These are phyloP conservation scores for Neonectria ditissima DNA, from an alignment of 2,329 filamentous ascomycete species.

Conservation along the genomic window DNA sequence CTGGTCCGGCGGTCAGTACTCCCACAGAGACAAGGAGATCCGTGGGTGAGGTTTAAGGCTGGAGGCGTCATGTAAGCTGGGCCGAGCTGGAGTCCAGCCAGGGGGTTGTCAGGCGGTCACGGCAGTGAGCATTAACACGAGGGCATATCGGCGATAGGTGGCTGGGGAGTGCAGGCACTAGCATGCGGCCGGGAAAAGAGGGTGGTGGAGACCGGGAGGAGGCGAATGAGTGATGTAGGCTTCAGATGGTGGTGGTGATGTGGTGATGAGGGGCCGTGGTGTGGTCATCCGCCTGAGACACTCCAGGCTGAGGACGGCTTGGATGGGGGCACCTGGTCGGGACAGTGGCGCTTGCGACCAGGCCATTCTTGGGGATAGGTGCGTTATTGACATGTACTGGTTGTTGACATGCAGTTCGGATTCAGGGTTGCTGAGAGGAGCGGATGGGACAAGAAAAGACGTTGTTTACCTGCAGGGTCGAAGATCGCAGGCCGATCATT, in stretches of 20 bases:
- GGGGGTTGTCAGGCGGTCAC: constrained; percentile 27
- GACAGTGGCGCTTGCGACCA: constrained; percentile 33
- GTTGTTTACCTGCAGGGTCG: constrained; percentile 21
- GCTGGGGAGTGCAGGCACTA: constrained; percentile 23
- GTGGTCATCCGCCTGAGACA: constrained; percentile 47
- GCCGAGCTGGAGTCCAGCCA: constrained; percentile 8
- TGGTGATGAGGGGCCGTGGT: constrained; percentile 29
- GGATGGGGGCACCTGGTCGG: constrained; percentile 29
- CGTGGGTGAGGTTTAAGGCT: constrained; percentile 8
- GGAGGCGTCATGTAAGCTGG: constrained; percentile 16
- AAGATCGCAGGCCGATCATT: constrained; percentile 19
- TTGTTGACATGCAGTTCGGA: constrained; percentile 2
- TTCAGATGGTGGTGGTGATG: constrained; percentile 34
- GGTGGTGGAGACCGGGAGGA: constrained; percentile 31
- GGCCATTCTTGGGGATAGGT: constrained; percentile 22
- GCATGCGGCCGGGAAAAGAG: constrained; percentile 28
- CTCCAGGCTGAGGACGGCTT: constrained; percentile 35
- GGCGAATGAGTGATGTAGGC: constrained; percentile 35
- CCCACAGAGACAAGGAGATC: constrained; percentile 9
- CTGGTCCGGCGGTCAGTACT: constrained; percentile 10
- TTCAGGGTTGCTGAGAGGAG: constrained; percentile 7
- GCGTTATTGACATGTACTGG: constrained; percentile 5
- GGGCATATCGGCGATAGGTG: constrained; percentile 20
- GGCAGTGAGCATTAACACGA: constrained; percentile 39
- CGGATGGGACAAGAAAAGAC: constrained; percentile 10